Evolutionary conservation across 805 yeast species (phyloP), one percentile per base, ranked within the genome.

Genomic region (Candida odintsovae): DNA sequence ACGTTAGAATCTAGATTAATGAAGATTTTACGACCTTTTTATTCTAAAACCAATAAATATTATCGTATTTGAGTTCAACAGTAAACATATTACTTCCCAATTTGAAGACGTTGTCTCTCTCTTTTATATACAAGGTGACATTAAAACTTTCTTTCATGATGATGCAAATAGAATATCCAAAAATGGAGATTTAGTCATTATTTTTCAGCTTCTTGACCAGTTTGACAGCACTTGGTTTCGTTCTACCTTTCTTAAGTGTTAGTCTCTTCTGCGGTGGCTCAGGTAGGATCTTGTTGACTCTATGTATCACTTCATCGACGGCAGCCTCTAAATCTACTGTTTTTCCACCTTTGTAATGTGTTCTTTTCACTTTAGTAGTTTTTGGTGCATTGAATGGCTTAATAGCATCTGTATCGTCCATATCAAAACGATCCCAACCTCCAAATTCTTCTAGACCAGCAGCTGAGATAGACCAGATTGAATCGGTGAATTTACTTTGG

Each of bases 401-500:
- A 7, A 19, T 10, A n/a, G 25, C 33, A 12, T 38, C 33, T 7
- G n/a, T 37, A 3, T 42, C 35, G 15, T 29, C 21, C 18, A 19
- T 16, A 16, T 33, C 40, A 13, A 39, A 38, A 18, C 28, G 20
- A 15, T 36, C 39, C 39, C 39, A 36, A 11, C 23, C 39, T 12
- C 55, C 54, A 43, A 61, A 67, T n/a, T 50, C 52, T 46, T 67
- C 69, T 12, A 62, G 43, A 0, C 71, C 70, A 1, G 69, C 58
- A 1, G 70, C 69, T 12, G 70, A 65, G 44, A 59, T 57, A 19
- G 57, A 54, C 71, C 71, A 67, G 8, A 64, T 59, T 1, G 65
- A 57, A 19, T 49, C 55, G 15, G 16, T 9, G n/a, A 45, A 46
- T 6, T 46, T 43, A 53, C 62, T 48, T 53, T 62, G 43, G 50